phyloP scores from a whole-genome alignment of 345 rosid species.

The Sonneratia caseolaris region DNA sequence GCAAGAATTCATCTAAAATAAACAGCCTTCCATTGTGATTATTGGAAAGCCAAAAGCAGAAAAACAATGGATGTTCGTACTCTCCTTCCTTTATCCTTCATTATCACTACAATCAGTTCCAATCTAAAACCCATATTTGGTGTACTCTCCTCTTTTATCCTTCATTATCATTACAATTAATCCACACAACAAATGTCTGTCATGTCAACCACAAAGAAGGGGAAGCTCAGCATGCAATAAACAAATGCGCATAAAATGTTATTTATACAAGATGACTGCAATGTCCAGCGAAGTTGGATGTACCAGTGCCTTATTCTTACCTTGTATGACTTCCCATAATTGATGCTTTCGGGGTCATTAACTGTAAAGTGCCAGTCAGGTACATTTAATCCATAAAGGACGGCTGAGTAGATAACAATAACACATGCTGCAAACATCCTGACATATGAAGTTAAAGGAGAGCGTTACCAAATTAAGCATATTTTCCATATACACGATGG shows the following conservation, averaged over 20 bases:
- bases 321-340: conserved; percentile 48
- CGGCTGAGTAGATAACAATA: conserved; percentile 42
- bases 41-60: background rate
- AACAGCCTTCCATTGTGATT: background rate
- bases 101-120: too few species aligned
- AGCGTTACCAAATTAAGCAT: background rate
- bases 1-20: too few species aligned
- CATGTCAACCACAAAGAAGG: background rate
- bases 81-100: too few species aligned
- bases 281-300: background rate
- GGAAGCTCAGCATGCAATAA: background rate
- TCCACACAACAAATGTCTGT: background rate
- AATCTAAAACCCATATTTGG: too few species aligned
- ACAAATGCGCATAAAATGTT: background rate
- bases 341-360: conserved; percentile 28
- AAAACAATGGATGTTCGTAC: background rate
- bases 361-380: conserved; percentile 77
- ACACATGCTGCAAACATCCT: conserved; percentile 61
- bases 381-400: conserved; percentile 50
- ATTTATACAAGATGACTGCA: background rate
- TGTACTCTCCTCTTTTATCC: too few species aligned
- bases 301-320: conserved; percentile 40
- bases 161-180: too few species aligned
- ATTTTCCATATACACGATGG: background rate
- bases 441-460: conserved; percentile 14